Evolutionary conservation across 306 rosid genomes (phyloP), one percentile per base, ranked within the genome.

Genomic region (Canavalia ensiformis): DNA sequence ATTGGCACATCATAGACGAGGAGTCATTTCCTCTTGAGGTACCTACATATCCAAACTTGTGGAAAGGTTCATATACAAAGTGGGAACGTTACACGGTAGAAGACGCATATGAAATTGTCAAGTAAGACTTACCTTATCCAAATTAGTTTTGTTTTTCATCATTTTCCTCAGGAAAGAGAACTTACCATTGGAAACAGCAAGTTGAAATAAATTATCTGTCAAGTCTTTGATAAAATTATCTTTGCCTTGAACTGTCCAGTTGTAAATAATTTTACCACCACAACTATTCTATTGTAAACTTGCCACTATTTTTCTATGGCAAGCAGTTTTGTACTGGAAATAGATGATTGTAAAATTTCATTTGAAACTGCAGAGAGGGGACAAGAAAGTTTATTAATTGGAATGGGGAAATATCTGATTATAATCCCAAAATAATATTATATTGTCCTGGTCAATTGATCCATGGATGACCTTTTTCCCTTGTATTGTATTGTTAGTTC

Each of bases 1-100:
- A 95, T 79, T 95, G 99, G 99, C 98, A 95, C 89, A 84, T 92
- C 85, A 90, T 95, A 87, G 99, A 95, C 33, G 92, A 85, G 82
- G 59, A 95, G 80, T 89, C 99, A 30, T 95, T 95, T 90, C 98
- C 99, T 63, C 84, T 95, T 1, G 99, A 95, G 92, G 72, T 88
- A 81, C 99, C 99, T 75, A 46, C 94, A 11, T 90, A 90, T 85
- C 99, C 97, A 70, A 92, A 93, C 9, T 85, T 95, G 83, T 95
- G 99, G 99, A 85, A 90, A 85, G 99, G 99, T 77, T 81, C 99
- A 70, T 95, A 95, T 69, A 83, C 99, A 54, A 86, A 92, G 82
- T 91, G 89, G 91, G 99, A 93, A 90, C 97, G 99, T 13, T 95
- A 93, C 82, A 93, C 98, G 0, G 82, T 90, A 33, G 99, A 93